Evolutionary conservation across 352 stramenopile species (phyloP).

Genomic region (Blastocystis sp.): DNA sequence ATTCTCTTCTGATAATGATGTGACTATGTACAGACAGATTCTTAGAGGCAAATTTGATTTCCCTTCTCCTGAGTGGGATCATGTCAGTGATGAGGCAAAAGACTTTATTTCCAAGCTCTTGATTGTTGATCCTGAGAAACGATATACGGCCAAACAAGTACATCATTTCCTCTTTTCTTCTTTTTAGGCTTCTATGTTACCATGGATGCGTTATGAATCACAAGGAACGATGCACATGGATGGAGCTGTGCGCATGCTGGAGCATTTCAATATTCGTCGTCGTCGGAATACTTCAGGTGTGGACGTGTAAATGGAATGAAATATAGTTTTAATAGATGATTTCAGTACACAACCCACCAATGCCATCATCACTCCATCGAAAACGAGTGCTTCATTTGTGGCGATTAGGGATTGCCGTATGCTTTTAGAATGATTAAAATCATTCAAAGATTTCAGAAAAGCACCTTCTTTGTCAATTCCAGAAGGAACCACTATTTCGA

Average conservation of each 20-base stretch:
- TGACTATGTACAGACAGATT: slow-evolving; percentile 84
- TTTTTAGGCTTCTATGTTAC: slow-evolving; percentile 52
- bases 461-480: slow-evolving; percentile 52
- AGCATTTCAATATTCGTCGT: slow-evolving; percentile 65
- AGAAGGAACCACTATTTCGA: slow-evolving; percentile 5
- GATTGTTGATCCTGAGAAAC: slow-evolving; percentile 78
- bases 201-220: slow-evolving; percentile 67
- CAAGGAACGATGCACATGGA: slow-evolving; percentile 68
- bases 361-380: background rate
- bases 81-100: slow-evolving; percentile 82
- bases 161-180: background rate
- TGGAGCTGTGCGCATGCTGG: slow-evolving; percentile 61
- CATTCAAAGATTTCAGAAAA: slow-evolving; percentile 49
- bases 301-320: background rate
- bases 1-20: slow-evolving; percentile 88
- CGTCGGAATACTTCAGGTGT: slow-evolving; percentile 54
- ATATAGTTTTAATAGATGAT: slow-evolving; percentile 62
- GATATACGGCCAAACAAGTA: slow-evolving; percentile 70
- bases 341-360: slow-evolving; percentile 20
- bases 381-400: background rate
- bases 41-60: slow-evolving; percentile 81
- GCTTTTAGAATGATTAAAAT: too few species aligned
- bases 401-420: slow-evolving; percentile 36
- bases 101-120: slow-evolving; percentile 83
- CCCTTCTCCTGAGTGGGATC: slow-evolving; percentile 83